Base-by-base conservation (phyloP, 805 yeast genomes). In the Yarrowia sp. region DNA sequence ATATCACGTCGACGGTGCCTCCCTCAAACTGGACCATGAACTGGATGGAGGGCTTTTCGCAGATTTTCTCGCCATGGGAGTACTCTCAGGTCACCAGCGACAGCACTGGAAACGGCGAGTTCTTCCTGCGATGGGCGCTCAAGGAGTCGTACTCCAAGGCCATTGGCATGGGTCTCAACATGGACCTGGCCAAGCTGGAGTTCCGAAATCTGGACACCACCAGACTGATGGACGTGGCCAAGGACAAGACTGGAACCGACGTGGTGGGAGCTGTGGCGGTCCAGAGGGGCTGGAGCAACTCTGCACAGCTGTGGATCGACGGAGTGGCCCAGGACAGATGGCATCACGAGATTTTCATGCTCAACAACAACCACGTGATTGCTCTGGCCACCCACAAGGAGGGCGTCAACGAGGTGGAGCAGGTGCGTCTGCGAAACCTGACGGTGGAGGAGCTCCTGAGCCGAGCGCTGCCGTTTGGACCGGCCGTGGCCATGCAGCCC, bases 121-220 rank as follows among this genome's bases (percentile, higher is more conserved):
- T 73, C 39, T 70, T 69, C 44, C 85, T 85, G 46, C 80, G 83
- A 42, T 91, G 97, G 97, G 89, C 96, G 0, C 75, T 91, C 66
- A 91, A 91, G 74, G 97, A 91, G 74, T 86, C 91, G 20, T 89
- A 85, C 73, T 83, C 90, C 8, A 91, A 91, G 72, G 84, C 82
- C 44, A 72, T 83, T 2, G 96, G 96, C 0, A 76, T 81, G 17
- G 96, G 96, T 0, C 74, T 86, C 14, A 79, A 79, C 66, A 75
- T 77, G 38, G 76, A 79, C 61, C 69, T 81, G 38, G 44, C 67
- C 1, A 52, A 70, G 0, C 74, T 79, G 40, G 74, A 78, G 69
- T 76, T 78, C 61, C 71, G 74, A 1, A 56, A 70, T 12, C 71
- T 74, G 40, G 36, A 58, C 4, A 52, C 65, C 12, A 24, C 70